A percentile compares a stretch with the other conserved stretches of the same genome.
Conservation (phyloP, 2,329 filamentous ascomycete genomes). For the Neofusicoccum parvum region DNA sequence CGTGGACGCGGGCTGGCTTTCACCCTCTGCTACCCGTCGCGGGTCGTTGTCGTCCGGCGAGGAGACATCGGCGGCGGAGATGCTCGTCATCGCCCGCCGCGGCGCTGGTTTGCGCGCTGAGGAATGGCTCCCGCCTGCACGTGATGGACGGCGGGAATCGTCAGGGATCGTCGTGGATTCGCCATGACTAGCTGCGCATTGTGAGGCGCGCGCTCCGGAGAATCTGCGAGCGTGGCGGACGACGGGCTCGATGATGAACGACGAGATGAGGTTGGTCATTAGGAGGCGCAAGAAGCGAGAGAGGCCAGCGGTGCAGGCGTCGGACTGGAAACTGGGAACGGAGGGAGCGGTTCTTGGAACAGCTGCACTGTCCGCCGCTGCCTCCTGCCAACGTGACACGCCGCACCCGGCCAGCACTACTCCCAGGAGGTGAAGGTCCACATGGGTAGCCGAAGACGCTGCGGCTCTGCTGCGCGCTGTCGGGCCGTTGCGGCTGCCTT, state of each 20-base stretch:
- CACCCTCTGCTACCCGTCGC: not conserved
- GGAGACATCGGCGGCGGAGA: not conserved
- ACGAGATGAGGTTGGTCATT: conserved; percentile 43
- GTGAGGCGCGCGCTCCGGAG: conserved; percentile 27
- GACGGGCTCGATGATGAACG: conserved; percentile 44
- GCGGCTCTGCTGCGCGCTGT: not conserved
- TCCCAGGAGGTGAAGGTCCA: conserved; percentile 11
- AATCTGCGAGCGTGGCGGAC: conserved; percentile 43
- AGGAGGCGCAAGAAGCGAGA: conserved; percentile 5
- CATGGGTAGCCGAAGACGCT: conserved; percentile 1
- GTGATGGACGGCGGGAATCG: conserved; percentile 24
- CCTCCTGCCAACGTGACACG: conserved; percentile 6
- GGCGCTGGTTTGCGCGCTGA: not conserved
- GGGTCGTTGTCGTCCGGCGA: not conserved
- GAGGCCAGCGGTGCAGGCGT: conserved; percentile 2
- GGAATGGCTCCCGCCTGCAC: conserved; percentile 22
- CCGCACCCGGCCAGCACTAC: conserved; percentile 8
- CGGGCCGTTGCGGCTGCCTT: not conserved
- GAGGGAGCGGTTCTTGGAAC: conserved; percentile 9
- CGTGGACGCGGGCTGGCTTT: not conserved
- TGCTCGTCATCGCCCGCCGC: not conserved
- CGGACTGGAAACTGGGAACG: conserved; percentile 12
- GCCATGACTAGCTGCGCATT: conserved; percentile 20
- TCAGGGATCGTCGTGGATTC: conserved; percentile 14
- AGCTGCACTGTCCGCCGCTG: conserved; percentile 8